A percentile compares a stretch with the other conserved stretches of the same genome.
phyloP scores from a whole-genome alignment of 345 rosid genomes.

The Adansonia digitata region DNA sequence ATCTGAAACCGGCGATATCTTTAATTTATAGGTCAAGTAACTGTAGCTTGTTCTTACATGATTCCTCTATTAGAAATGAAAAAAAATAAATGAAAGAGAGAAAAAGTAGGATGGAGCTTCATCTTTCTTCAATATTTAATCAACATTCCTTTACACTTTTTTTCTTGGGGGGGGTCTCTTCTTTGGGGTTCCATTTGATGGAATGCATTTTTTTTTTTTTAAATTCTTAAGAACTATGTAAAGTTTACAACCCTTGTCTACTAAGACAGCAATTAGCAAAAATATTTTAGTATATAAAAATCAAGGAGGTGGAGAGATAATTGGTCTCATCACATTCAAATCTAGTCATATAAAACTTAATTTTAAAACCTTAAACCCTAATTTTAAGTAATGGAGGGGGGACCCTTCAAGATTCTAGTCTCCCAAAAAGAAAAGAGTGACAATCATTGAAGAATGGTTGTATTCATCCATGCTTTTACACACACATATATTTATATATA shows the following conservation, averaged over 20 bases:
- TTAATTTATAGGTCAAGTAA: background rate
- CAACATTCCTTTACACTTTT: background rate
- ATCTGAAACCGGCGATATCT: background rate
- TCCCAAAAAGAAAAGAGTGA: slow-evolving; percentile 32
- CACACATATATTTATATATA: background rate
- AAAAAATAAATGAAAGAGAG: background rate
- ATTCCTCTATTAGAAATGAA: background rate
- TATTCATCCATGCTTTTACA: slow-evolving; percentile 12
- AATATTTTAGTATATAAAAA: background rate
- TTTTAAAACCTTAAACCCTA: slow-evolving; percentile 18
- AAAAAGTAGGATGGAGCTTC: background rate
- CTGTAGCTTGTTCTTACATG: too few species aligned
- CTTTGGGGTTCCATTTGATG: slow-evolving; percentile 3
- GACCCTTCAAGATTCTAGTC: slow-evolving; percentile 32
- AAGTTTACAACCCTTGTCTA: background rate
- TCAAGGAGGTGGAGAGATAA: slow-evolving; percentile 37
- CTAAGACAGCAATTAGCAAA: background rate
- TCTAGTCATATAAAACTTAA: slow-evolving; percentile 10
- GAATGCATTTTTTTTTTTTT: background rate
- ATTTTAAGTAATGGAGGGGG: slow-evolving; percentile 30
- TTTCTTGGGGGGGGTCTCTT: background rate
- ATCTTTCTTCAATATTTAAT: background rate
- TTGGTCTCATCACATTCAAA: slow-evolving; percentile 32
- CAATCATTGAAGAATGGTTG: slow-evolving; percentile 50
- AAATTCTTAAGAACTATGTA: background rate